Percentiles rank a stretch among this genome's conserved stretches.
Conservation (phyloP, 2,329 filamentous ascomycete species). For the Alternaria brassicicola region DNA sequence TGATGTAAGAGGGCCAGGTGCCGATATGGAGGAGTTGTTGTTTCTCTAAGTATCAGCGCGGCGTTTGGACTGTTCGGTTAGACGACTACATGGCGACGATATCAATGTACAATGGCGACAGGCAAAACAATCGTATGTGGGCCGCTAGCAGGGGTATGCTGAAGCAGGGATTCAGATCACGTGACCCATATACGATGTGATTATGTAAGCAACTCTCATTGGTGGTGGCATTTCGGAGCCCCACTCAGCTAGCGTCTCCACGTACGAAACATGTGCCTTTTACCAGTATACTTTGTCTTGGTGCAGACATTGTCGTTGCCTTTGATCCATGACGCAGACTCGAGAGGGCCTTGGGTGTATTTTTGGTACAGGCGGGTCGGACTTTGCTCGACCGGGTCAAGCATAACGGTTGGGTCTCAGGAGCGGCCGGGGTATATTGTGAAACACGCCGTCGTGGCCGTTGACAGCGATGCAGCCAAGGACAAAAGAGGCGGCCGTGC, state of each 20-base stretch:
- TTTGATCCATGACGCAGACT: background rate
- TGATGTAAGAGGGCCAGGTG: background rate
- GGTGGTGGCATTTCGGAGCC: no score
- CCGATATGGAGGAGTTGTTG: background rate
- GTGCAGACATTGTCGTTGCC: background rate
- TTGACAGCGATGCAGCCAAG: constrained; percentile 23
- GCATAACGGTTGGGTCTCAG: constrained; percentile 18
- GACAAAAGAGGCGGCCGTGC: constrained; percentile 21
- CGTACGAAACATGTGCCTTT: no score
- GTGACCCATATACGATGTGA: no score
- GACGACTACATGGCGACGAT: background rate
- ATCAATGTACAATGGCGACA: background rate
- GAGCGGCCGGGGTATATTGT: constrained; percentile 25
- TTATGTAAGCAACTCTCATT: no score
- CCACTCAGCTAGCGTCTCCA: no score
- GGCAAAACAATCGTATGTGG: no score
- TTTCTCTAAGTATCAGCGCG: constrained; percentile 10
- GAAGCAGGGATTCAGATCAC: no score
- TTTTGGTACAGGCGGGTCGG: constrained; percentile 10
- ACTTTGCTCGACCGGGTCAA: constrained; percentile 3
- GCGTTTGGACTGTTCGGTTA: constrained; percentile 1
- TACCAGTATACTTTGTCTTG: background rate
- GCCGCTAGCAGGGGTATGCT: no score
- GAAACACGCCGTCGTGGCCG: constrained; percentile 29
- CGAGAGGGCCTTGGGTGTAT: constrained; percentile 1